These are phyloP conservation scores for Phytophthora tubulina DNA, from an alignment of 352 stramenopile genomes.

Conservation along the genomic window DNA sequence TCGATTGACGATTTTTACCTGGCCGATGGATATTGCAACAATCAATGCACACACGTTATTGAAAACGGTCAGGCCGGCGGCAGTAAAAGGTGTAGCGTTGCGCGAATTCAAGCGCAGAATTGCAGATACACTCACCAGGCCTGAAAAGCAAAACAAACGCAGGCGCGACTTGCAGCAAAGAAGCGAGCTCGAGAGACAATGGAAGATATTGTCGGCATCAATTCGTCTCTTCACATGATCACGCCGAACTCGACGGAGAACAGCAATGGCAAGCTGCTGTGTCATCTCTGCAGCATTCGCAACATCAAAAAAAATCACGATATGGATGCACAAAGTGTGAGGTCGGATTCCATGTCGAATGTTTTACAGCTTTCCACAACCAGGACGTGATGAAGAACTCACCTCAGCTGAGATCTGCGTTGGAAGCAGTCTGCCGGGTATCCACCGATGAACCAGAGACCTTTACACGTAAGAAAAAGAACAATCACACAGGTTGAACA, in stretches of 20 bases:
- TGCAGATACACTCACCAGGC: constrained; percentile 2
- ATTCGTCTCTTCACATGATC: constrained; percentile 20
- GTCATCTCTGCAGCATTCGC: constrained; percentile 16
- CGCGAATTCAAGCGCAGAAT: constrained; percentile 4
- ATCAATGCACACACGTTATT: constrained; percentile 17
- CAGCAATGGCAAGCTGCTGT: constrained; percentile 19
- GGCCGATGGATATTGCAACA: constrained; percentile 19
- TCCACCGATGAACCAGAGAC: background rate
- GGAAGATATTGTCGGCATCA: constrained; percentile 7
- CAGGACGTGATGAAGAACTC: constrained; percentile 6
- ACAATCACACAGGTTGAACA: constrained; percentile 11
- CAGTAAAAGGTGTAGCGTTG: constrained; percentile 1
- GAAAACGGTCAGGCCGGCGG: background rate
- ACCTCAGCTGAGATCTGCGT: constrained; percentile 5
- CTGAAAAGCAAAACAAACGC: background rate
- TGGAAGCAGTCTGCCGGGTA: constrained; percentile 9
- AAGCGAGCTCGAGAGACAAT: background rate
- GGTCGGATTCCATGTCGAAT: constrained; percentile 25
- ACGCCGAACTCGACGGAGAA: constrained; percentile 11
- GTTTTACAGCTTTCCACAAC: constrained; percentile 20
- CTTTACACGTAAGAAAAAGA: constrained; percentile 7
- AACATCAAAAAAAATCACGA: constrained; percentile 16
- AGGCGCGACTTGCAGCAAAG: background rate
- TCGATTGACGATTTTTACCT: constrained; percentile 29
- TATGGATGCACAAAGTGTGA: constrained; percentile 25